Base-by-base conservation (phyloP, 306 rosid genomes). In the Comarum palustre region DNA sequence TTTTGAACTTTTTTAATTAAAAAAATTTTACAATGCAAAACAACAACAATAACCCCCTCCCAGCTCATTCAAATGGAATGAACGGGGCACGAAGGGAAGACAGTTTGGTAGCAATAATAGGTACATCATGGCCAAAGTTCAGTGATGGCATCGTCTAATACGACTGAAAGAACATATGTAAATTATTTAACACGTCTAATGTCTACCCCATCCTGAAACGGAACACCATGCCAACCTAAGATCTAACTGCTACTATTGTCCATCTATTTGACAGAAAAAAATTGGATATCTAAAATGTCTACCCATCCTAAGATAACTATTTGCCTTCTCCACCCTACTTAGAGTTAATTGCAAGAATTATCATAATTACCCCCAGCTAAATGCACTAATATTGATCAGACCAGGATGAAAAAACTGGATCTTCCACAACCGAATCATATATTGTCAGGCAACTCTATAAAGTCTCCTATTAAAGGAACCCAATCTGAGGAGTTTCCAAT, bases 321-420 rank as follows among this genome's bases (percentile, higher is more conserved):
- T 25, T 59, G 29, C 27, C 65, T 13, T 5, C 39, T 59, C 39
- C 29, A 59, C 20, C 5, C 65, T 15, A 59, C 39, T 29, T 2
- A 13, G 38, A 58, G 15, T 29, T 27, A 29, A 27, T 29, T 59
- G 39, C 65, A 59, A 25, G 38, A 59, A 15, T 59, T 25, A 25
- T 27, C 17, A 29, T 29, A 59, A 29, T 59, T 59, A 59, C n/a
- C 1, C 11, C 16, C 39, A 59, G 34, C 63, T 57, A 57, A 20
- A 57, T 57, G 36, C 27, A 29, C 39, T 14, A 59, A 59, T 59
- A 59, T 29, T n/a, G 8, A 59, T 15, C 65, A 13, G 20, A 32
- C 67, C 67, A 27, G n/a, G 65, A 59, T 59, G 20, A 59, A 59
- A 59, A 27, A 25, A 15, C 38, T 29, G 22, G 65, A 29, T 59